Base-by-base conservation (phyloP, 208 protist genomes). In the Leishmania martiniquensis region DNA sequence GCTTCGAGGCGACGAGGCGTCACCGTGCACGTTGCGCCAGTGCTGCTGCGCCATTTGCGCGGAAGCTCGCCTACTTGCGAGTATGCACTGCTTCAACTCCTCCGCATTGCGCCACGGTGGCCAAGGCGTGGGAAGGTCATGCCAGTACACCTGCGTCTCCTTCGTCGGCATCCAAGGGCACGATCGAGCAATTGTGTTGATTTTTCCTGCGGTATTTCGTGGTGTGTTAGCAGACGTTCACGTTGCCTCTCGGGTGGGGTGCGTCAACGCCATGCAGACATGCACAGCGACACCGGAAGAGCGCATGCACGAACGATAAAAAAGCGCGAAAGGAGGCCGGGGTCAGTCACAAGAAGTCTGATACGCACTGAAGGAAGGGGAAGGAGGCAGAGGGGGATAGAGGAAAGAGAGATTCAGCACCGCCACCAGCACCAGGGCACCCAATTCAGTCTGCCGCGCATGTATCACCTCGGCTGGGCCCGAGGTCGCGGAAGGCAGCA, bases 81-180 rank as follows among this genome's bases (percentile, higher is more conserved):
- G 74, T 2, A 80, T 57, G 51, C 68, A 77, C n/a, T 12, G 37
- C 49, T 65, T 71, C 29, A 80, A 54, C 54, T 76, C 80, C 25
- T 66, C 75, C 25, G 59, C 60, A 32, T 47, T 77, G 49, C 60
- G 45, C 80, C 80, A 84, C 44, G 80, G 80, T 25, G 75, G 45
- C 44, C 29, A 4, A n/a, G 77, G 77, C 37, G 54, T 62, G 0
- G 80, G 80, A 13, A 84, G 57, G 20, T 80, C 60, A 42, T 84
- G 60, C 80, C 80, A 84, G 62, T 84, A 77, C 68, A 84, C 80
- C 75, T 84, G 80, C 39, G 80, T 80, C 2, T 69, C 74, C 54
- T 84, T 62, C 10, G 60, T 69, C 20, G 80, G 80, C 80, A 84
- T 84, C n/a, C 6, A 29, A 29, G 13, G 44, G 47, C 60, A 25